These are phyloP conservation scores for Rubroshorea leprosula DNA, from an alignment of 345 rosid genomes.

Conservation along the genomic window DNA sequence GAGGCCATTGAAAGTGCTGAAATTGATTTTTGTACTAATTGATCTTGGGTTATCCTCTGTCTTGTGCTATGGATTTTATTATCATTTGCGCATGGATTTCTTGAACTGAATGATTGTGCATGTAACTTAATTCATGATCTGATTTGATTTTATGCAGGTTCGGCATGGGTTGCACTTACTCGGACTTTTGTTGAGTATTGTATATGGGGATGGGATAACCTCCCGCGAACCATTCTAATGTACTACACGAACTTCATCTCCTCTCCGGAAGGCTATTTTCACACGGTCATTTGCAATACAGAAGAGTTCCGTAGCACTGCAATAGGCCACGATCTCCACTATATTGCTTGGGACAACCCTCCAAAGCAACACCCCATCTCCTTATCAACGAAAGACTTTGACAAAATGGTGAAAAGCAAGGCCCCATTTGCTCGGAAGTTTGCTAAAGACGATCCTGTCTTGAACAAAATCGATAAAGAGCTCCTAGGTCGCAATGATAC, in stretches of 20 bases:
- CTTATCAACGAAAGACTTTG: slow-evolving; percentile 59
- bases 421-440: slow-evolving; percentile 92
- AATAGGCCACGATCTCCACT: slow-evolving; percentile 81
- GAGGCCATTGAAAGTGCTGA: neutral
- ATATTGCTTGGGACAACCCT: slow-evolving; percentile 94
- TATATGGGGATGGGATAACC: slow-evolving; percentile 89
- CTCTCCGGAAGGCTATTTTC: slow-evolving; percentile 97
- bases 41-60: neutral
- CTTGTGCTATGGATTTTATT: neutral
- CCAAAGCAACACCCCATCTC: slow-evolving; percentile 87
- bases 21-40: neutral
- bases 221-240: slow-evolving; percentile 78
- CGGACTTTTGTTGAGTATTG: slow-evolving; percentile 72
- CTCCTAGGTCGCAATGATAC: slow-evolving; percentile 44
- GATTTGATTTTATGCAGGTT: slow-evolving; percentile 40
- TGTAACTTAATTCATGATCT: neutral
- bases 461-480: slow-evolving; percentile 80
- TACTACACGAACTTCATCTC: slow-evolving; percentile 80
- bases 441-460: slow-evolving; percentile 62
- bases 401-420: slow-evolving; percentile 71
- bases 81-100: neutral
- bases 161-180: slow-evolving; percentile 81
- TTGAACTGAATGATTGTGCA: neutral
- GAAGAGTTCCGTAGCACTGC: slow-evolving; percentile 58
- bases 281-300: slow-evolving; percentile 75